Conservation (phyloP, 805 yeast genomes). For the Cyberlindnera nakhonratchasimensis region DNA sequence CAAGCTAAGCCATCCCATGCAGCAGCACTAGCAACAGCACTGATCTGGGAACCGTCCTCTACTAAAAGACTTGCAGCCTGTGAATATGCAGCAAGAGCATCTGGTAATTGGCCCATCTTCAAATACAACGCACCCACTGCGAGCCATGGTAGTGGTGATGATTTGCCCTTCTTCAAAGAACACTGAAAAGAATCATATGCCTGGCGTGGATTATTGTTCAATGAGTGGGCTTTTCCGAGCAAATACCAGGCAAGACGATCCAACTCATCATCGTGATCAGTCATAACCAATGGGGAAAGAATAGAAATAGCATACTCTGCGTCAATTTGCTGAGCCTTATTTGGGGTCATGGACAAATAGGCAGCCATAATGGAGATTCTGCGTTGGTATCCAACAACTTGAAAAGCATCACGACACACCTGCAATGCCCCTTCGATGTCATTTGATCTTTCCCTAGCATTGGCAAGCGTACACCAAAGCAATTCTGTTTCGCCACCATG, state of each 20-base stretch:
- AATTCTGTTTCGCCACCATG: conserved; percentile 14
- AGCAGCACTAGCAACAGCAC: conserved; percentile 41
- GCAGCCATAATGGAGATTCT: conserved; percentile 49
- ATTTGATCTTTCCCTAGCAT: conserved; percentile 43
- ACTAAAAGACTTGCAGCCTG: conserved; percentile 55
- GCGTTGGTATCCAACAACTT: conserved; percentile 42
- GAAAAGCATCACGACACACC: conserved; percentile 47
- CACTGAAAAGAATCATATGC: conserved; percentile 56
- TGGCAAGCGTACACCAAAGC: conserved; percentile 52
- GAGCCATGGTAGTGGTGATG: conserved; percentile 61
- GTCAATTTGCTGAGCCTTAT: conserved; percentile 26
- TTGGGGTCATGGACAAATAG: conserved; percentile 41
- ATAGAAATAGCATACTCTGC: conserved; percentile 37
- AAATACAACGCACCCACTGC: conserved; percentile 61
- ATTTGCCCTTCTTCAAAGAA: conserved; percentile 49
- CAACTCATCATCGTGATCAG: conserved; percentile 20
- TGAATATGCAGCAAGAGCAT: conserved; percentile 64
- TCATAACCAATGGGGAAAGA: conserved; percentile 22
- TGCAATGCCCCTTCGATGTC: conserved; percentile 47
- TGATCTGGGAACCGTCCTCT: conserved; percentile 42
- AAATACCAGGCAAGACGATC: conserved; percentile 58
- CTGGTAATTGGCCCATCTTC: conserved; percentile 56
- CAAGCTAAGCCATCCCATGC: conserved; percentile 66
- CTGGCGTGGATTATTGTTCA: conserved; percentile 42
- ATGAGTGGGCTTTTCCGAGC: conserved; percentile 49